These are phyloP conservation scores for Scheffersomyces stipitis DNA, from an alignment of 805 yeast species.

Conservation along the genomic window DNA sequence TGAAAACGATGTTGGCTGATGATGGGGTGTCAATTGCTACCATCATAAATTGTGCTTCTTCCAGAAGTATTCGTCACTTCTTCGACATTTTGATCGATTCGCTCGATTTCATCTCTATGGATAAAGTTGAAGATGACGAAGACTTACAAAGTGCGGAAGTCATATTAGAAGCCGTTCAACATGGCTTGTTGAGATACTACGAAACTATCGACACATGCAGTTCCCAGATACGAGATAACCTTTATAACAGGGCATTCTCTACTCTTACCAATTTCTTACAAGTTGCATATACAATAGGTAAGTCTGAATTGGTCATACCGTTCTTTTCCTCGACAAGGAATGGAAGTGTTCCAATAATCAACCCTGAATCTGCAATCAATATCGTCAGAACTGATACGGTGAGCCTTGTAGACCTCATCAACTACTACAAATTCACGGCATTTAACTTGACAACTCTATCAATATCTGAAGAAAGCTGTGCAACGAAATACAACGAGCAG, in stretches of 20 bases:
- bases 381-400: conserved; percentile 12
- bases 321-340: conserved; percentile 7
- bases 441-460: conserved; percentile 25
- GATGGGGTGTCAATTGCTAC: not conserved
- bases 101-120: not conserved
- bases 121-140: not conserved
- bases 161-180: conserved; percentile 3
- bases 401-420: conserved; percentile 17
- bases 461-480: not conserved
- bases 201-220: conserved; percentile 8
- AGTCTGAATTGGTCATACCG: conserved; percentile 14
- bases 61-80: not conserved
- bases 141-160: not conserved
- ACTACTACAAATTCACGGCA: conserved; percentile 27
- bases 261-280: conserved; percentile 14
- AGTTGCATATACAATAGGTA: conserved; percentile 17
- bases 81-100: not conserved
- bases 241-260: conserved; percentile 11
- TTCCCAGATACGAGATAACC: conserved; percentile 4
- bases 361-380: conserved; percentile 23
- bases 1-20: not conserved
- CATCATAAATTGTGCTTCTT: not conserved
- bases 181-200: conserved; percentile 3
- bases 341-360: conserved; percentile 7
- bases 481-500: conserved; percentile 6